Evolutionary conservation across 208 protist genomes (phyloP).

Genomic region (Leishmania aethiopica): DNA sequence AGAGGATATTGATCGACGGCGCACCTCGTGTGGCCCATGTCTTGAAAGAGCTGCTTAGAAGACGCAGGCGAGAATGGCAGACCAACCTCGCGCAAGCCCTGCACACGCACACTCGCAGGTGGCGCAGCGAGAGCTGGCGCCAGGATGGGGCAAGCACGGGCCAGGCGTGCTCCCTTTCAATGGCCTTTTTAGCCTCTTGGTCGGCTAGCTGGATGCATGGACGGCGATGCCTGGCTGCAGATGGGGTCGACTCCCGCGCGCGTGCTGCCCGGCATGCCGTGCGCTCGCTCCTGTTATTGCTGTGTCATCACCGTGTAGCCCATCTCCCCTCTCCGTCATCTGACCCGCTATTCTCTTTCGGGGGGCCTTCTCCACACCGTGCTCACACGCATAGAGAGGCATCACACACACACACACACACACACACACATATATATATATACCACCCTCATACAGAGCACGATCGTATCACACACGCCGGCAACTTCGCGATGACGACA

Average conservation of each 20-base stretch:
- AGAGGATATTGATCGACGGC: background rate
- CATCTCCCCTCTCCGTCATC: background rate
- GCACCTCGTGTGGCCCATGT: background rate
- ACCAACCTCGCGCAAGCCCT: background rate
- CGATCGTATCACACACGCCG: background rate
- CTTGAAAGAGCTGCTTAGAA: background rate
- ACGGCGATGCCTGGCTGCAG: background rate
- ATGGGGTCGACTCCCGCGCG: background rate
- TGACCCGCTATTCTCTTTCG: background rate
- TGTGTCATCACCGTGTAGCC: background rate
- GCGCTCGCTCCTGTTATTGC: background rate
- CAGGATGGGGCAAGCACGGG: background rate
- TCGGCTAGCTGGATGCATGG: background rate
- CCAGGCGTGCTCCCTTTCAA: background rate
- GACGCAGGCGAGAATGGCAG: background rate
- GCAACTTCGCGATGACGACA: conserved; percentile 20
- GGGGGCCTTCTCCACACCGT: too few relatives aligned
- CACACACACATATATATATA: background rate
- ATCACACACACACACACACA: background rate
- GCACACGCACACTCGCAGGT: background rate
- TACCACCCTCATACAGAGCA: background rate
- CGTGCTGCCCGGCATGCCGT: background rate
- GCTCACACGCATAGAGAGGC: background rate
- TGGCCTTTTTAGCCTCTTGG: background rate
- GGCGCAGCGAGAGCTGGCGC: background rate